phyloP scores from a whole-genome alignment of 495 filamentous ascomycete genomes.

The Penicillium steckii region DNA sequence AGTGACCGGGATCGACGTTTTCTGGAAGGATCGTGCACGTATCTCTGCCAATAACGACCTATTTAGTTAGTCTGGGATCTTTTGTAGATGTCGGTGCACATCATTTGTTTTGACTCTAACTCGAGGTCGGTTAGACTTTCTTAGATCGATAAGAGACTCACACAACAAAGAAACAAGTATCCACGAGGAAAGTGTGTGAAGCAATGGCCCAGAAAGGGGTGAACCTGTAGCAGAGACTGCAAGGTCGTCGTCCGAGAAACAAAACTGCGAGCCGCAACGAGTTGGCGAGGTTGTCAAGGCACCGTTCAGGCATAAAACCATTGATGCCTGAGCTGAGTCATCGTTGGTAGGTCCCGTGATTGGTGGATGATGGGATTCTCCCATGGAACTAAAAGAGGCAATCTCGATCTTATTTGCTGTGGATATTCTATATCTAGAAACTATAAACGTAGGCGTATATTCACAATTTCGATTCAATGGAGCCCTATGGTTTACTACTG shows the following conservation, averaged over 20 bases:
- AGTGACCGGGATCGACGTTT: neutral
- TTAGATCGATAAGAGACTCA: neutral
- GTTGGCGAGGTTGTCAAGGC: neutral
- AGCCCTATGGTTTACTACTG: conserved; percentile 16
- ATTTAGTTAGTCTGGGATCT: neutral
- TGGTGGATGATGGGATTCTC: neutral
- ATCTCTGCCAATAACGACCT: neutral
- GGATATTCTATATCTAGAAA: neutral
- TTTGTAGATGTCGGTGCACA: neutral
- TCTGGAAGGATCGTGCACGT: neutral
- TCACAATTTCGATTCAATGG: neutral
- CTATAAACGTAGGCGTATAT: neutral
- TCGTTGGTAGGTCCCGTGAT: neutral
- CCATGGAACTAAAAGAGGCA: neutral
- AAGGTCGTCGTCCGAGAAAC: conserved; percentile 42
- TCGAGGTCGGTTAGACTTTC: neutral
- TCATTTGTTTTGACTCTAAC: neutral
- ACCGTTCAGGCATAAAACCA: neutral
- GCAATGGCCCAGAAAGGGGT: neutral
- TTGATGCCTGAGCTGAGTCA: neutral
- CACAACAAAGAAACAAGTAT: neutral
- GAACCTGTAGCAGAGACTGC: conserved; percentile 12
- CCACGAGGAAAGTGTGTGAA: neutral
- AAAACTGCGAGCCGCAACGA: conserved; percentile 21
- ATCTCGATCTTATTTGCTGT: neutral